Evolutionary conservation across 345 rosid genomes (phyloP), one percentile per base, ranked within the genome.

Genomic region (Cardamine chenopodiifolia): DNA sequence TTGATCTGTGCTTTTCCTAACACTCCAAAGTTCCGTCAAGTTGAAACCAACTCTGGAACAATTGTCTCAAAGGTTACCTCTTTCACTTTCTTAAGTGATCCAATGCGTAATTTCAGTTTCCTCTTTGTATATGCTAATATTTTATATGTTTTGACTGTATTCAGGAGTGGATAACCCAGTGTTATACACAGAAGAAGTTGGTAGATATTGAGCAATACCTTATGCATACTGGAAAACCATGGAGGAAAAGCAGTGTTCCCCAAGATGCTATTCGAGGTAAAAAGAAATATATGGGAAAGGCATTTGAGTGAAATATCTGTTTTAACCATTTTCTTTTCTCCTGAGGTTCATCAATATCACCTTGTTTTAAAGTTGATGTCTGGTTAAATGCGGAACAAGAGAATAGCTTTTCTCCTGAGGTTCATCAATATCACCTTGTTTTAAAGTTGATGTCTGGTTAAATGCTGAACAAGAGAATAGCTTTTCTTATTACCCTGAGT

Each of bases 11-110:
- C 97, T 48, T 95, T 90, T 81, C 84, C 80, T 12, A 90, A 86
- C 70, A 95, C 99, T 60, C 99, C 97, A 7, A 95, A 95, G 86
- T 95, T 86, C 58, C 89, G 88, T 55, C 99, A 90, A 76, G 98
- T 92, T 48, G 83, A 82, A 78, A 82, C 92, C 0, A 85, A 82
- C 66, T 60, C 76, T 77, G 99, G 98, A 72, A 89, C 97, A 2
- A 80, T 95, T 75, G 86, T 95, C 47, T 81, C 88, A 19, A 92
- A 92, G 98, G 99, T 92, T 22, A 26, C 69, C 37, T 19, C 66
- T 54, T 7, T 63, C 5, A 53, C 53, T 28, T 55, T 62, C 31
- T 1, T 10, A 22, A 69, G 35, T 6, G 40, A 32, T 32, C 56
- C 58, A 26, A 0, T 55, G 53, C 12, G 2, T 35, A 4, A 8